Evolutionary conservation across 768 basidiomycete genomes (phyloP).

Genomic region (Psilocybe sp.): DNA sequence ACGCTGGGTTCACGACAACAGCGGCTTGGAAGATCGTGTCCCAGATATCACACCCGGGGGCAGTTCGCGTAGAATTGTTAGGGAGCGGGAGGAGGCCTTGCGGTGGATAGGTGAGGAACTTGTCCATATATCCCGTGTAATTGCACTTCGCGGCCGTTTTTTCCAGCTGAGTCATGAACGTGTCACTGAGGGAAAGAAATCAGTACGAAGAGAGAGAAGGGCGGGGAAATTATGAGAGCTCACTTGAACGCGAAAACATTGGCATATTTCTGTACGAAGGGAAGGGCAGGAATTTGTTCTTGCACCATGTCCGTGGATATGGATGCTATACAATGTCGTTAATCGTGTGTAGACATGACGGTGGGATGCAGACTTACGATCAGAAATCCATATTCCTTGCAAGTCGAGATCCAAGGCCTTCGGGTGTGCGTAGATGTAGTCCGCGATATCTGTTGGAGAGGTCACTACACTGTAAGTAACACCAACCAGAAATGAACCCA

Average conservation of each 20-base stretch:
- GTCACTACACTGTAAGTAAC: neutral
- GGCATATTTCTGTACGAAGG: conserved; percentile 71
- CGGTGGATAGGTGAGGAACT: conserved; percentile 68
- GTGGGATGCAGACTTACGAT: conserved; percentile 46
- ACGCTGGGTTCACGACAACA: conserved; percentile 65
- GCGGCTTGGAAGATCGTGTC: conserved; percentile 61
- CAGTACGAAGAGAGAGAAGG: neutral
- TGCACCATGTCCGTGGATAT: conserved; percentile 66
- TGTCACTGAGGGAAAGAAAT: conserved; percentile 39
- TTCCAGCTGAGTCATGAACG: conserved; percentile 60
- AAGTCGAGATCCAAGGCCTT: conserved; percentile 50
- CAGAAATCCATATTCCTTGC: conserved; percentile 70
- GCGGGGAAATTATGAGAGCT: neutral
- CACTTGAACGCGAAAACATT: conserved; percentile 74
- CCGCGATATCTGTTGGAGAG: conserved; percentile 57
- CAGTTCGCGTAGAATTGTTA: conserved; percentile 43
- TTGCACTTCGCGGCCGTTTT: conserved; percentile 50
- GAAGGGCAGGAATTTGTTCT: conserved; percentile 66
- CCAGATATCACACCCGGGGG: conserved; percentile 66
- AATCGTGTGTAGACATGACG: neutral
- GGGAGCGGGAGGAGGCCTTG: conserved; percentile 66
- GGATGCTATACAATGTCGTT: conserved; percentile 33
- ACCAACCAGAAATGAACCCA: conserved; percentile 25
- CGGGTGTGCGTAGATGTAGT: conserved; percentile 66
- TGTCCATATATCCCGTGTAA: conserved; percentile 59